Percentiles rank a stretch among this genome's conserved stretches.
These are phyloP conservation scores for Amaranthus hypochondriacus DNA, from an alignment of 148 eudicot species.

Conservation along the genomic window DNA sequence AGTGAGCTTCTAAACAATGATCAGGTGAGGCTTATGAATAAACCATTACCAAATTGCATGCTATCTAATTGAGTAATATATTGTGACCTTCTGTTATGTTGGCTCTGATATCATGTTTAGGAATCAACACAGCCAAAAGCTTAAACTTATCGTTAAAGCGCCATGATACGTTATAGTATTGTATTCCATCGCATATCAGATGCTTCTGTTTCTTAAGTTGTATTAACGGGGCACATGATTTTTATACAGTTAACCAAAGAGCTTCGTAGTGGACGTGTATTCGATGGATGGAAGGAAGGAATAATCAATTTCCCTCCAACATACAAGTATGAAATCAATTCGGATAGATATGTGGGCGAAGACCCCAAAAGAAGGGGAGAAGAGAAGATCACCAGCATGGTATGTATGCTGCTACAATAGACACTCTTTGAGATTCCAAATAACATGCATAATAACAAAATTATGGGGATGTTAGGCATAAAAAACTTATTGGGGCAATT, in stretches of 20 bases:
- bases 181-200: background rate
- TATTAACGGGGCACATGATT: constrained; percentile 6
- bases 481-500: no score
- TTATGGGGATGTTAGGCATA: background rate
- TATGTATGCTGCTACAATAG: constrained; percentile 27
- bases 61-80: no score
- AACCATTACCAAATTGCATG: background rate
- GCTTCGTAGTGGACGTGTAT: constrained; percentile 62
- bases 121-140: no score
- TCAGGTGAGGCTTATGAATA: constrained; percentile 48
- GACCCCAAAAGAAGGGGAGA: constrained; percentile 83
- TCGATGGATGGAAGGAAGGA: constrained; percentile 93
- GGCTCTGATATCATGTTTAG: background rate
- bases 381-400: constrained; percentile 95
- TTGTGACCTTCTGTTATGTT: background rate
- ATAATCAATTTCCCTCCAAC: constrained; percentile 74
- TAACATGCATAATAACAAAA: background rate
- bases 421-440: background rate
- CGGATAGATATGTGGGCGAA: constrained; percentile 79
- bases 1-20: constrained; percentile 60
- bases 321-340: constrained; percentile 74
- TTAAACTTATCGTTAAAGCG: no score
- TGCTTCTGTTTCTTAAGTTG: background rate
- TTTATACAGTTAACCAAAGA: constrained; percentile 60
- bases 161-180: no score